These are phyloP conservation scores for Artemisia tridentata DNA, from an alignment of 129 eudicot genomes.

Conservation along the genomic window DNA sequence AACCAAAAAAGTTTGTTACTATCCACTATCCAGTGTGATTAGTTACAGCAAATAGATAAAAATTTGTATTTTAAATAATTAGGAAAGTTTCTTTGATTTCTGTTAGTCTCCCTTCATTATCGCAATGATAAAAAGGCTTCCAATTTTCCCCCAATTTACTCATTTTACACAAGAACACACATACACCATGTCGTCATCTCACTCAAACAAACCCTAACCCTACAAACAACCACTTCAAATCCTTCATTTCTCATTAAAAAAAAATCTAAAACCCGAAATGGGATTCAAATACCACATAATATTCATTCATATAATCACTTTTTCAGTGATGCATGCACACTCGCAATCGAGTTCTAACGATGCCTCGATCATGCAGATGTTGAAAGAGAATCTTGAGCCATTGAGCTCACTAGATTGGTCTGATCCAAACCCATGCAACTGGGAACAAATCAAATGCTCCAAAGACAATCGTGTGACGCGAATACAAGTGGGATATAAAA, in stretches of 20 bases:
- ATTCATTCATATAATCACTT: neutral
- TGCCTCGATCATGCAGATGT: conserved; percentile 44
- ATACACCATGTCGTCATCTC: conserved; percentile 20
- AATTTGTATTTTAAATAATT: too few relatives aligned
- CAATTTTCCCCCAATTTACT: conserved; percentile 15
- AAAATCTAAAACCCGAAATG: conserved; percentile 26
- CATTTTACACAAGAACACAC: neutral
- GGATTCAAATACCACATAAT: conserved; percentile 11
- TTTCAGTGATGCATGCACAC: conserved; percentile 24
- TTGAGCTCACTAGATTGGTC: conserved; percentile 50
- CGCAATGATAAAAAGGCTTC: conserved; percentile 15
- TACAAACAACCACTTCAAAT: neutral
- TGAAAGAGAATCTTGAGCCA: conserved; percentile 41
- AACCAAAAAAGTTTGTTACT: too few relatives aligned
- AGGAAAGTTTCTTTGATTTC: too few relatives aligned
- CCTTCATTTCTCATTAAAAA: neutral
- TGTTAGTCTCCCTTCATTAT: conserved; percentile 4
- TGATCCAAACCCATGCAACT: conserved; percentile 51
- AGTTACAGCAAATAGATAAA: too few relatives aligned
- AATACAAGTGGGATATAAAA: conserved; percentile 25
- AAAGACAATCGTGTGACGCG: conserved; percentile 28
- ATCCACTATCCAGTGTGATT: too few relatives aligned
- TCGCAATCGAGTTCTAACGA: conserved; percentile 43
- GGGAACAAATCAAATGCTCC: conserved; percentile 43
- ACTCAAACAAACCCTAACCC: conserved; percentile 24